Base-by-base conservation (phyloP, 306 rosid genomes). In the Cicer arietinum region DNA sequence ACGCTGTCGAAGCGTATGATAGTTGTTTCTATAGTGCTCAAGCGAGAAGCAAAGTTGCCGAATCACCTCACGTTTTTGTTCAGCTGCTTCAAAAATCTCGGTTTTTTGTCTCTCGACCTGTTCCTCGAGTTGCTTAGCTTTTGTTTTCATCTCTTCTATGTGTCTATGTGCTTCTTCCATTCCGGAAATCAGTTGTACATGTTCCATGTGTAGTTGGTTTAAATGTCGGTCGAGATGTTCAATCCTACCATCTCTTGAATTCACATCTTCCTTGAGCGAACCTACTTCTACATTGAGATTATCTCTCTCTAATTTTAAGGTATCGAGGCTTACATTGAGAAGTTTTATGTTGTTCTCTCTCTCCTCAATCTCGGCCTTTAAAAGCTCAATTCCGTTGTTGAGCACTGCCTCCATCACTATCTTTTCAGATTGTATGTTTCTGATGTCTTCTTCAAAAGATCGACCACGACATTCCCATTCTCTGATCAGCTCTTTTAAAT, bases 11-110 rank as follows among this genome's bases (percentile, higher is more conserved):
- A 95, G 99, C 85, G 20, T 85, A 20, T 81, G 43, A 77, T 92
- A 89, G 52, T 69, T 82, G 51, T 79, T 77, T 80, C 97, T 88
- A 18, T 95, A 95, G 79, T 95, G 96, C 77, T 92, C 9, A 14
- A 14, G 16, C 16, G 98, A 90, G 75, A 92, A 81, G 67, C 99
- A 95, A 25, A 95, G 87, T 85, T 95, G 99, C 80, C 99, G 62
- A 60, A 95, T 95, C 6, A 72, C 99, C 84, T 95, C 99, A 7
- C 99, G 85, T 64, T 95, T 95, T 80, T 83, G 96, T 73, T 95
- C 99, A 5, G 92, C 98, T 72, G 88, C 90, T 80, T 95, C 93
- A 40, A 59, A 61, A 35, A 95, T 92, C 59, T 51, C 74, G 1
- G 8, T 54, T 67, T 81, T 89, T 79, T 86, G 97, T 84, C 85